A percentile compares a stretch with the other conserved stretches of the same genome.
These are phyloP conservation scores for Pulveroboletus sp. DNA, from an alignment of 768 basidiomycete species.

Conservation along the genomic window DNA sequence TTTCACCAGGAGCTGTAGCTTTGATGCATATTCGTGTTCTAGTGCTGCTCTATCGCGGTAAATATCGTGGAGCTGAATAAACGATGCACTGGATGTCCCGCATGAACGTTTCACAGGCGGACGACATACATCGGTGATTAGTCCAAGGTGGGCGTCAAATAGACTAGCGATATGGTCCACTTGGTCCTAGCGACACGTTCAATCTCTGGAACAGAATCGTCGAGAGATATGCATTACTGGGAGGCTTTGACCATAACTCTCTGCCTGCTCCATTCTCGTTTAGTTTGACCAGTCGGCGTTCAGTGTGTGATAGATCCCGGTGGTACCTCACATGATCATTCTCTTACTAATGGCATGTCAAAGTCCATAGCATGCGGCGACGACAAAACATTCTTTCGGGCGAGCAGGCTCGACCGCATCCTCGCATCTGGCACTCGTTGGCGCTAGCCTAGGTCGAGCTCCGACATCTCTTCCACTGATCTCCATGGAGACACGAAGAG, in stretches of 20 bases:
- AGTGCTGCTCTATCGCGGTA: slow-evolving; percentile 60
- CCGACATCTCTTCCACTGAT: not conserved
- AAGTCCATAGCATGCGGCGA: too few species aligned
- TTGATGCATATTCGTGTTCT: slow-evolving; percentile 76
- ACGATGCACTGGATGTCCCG: not conserved
- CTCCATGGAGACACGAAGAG: not conserved
- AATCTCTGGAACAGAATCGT: slow-evolving; percentile 1
- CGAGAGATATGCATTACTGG: slow-evolving; percentile 39
- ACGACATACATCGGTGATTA: slow-evolving; percentile 56
- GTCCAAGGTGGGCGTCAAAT: slow-evolving; percentile 61
- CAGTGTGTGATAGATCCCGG: not conserved
- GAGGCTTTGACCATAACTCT: slow-evolving; percentile 47
- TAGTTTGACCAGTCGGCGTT: not conserved
- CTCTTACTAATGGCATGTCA: too few species aligned
- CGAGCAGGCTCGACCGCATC: not conserved
- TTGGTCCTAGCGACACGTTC: slow-evolving; percentile 51
- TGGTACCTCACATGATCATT: too few species aligned
- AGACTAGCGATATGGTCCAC: slow-evolving; percentile 55
- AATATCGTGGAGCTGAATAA: slow-evolving; percentile 61
- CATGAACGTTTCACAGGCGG: not conserved
- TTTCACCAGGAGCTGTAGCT: slow-evolving; percentile 59
- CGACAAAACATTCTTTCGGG: too few species aligned
- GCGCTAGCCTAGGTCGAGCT: too few species aligned
- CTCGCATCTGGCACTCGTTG: not conserved
- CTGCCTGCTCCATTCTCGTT: slow-evolving; percentile 13